A percentile compares a stretch with the other conserved stretches of the same genome.
Conservation (phyloP, 1,284 basidiomycete species). For the Xanthoconium separans region DNA sequence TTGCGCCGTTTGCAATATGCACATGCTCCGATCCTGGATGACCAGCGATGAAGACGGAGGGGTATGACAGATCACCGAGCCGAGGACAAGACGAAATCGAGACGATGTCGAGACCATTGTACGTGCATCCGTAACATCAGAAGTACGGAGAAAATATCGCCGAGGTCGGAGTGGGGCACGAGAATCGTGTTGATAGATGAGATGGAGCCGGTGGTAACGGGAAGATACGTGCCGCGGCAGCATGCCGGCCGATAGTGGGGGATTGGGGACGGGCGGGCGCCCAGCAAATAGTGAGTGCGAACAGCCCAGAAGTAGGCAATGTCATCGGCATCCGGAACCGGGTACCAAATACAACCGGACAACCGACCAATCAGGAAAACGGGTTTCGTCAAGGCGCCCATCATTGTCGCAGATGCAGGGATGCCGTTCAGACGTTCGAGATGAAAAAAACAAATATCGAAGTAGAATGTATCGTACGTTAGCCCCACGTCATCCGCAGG, state of each 20-base stretch:
- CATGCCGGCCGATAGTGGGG: neutral
- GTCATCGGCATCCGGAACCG: constrained; percentile 8
- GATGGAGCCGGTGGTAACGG: constrained; percentile 5
- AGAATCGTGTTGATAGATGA: neutral
- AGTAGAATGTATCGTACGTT: neutral
- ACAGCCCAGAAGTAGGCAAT: constrained; percentile 11
- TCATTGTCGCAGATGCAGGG: neutral
- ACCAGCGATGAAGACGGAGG: constrained; percentile 4
- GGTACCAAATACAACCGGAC: constrained; percentile 15
- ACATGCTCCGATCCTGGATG: constrained; percentile 69
- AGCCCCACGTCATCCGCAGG: constrained; percentile 7
- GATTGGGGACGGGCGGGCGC: neutral
- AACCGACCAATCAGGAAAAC: neutral
- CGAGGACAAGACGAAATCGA: constrained; percentile 5
- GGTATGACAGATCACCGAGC: constrained; percentile 14
- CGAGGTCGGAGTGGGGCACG: neutral
- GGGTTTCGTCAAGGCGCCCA: constrained; percentile 6
- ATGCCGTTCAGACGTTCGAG: neutral
- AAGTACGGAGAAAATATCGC: neutral
- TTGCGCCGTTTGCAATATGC: constrained; percentile 82
- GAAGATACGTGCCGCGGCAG: constrained; percentile 2
- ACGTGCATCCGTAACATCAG: neutral
- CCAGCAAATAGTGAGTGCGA: neutral
- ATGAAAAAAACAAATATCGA: neutral
- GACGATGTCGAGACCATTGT: constrained; percentile 1